phyloP scores from a whole-genome alignment of 2,329 filamentous ascomycete genomes.

The Phialophora macrospora region DNA sequence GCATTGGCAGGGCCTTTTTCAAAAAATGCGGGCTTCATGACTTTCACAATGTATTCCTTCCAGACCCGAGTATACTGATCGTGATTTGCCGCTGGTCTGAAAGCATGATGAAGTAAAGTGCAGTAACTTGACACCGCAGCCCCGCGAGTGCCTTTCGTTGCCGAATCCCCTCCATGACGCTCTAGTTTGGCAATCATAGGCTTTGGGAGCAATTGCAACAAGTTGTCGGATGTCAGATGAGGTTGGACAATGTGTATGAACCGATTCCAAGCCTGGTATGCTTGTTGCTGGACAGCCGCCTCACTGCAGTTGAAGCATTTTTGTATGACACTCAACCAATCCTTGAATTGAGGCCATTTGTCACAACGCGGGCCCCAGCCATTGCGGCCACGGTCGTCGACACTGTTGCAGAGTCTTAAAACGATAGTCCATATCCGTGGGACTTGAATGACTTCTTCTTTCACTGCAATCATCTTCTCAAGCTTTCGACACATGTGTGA shows the following conservation, averaged over 20 bases:
- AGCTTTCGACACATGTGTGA: conserved; percentile 71
- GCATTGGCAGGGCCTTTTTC: conserved; percentile 56
- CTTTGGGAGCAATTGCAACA: conserved; percentile 67
- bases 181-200: conserved; percentile 72
- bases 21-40: conserved; percentile 65
- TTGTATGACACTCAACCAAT: conserved; percentile 80
- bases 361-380: conserved; percentile 62
- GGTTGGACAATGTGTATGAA: conserved; percentile 75
- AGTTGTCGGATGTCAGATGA: conserved; percentile 61
- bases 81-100: conserved; percentile 70
- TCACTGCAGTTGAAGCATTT: conserved; percentile 83
- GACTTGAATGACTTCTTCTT: conserved; percentile 67
- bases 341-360: conserved; percentile 72
- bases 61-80: conserved; percentile 76
- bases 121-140: conserved; percentile 72
- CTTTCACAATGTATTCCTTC: conserved; percentile 71
- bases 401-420: conserved; percentile 68
- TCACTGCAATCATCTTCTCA: conserved; percentile 65
- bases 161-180: conserved; percentile 62
- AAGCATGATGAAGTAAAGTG: conserved; percentile 80
- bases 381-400: conserved; percentile 46
- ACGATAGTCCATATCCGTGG: conserved; percentile 89
- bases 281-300: conserved; percentile 70
- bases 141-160: conserved; percentile 53
- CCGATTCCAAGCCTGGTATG: conserved; percentile 83